Conservation (phyloP, 2,329 filamentous ascomycete genomes). For the Nemania diffusa region DNA sequence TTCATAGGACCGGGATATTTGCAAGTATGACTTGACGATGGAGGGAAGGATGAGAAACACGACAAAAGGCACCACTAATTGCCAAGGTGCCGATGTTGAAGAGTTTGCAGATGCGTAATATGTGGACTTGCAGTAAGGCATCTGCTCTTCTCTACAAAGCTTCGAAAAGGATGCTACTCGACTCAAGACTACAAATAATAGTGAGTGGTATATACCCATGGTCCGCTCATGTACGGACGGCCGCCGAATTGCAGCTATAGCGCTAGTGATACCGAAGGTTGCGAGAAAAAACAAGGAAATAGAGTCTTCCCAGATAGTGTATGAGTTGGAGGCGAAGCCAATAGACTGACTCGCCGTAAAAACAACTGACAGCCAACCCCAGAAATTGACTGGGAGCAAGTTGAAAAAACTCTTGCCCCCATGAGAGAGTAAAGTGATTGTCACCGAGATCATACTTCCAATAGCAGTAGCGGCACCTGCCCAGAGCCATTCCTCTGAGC, state of each 20-base stretch:
- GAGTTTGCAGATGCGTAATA: slow-evolving; percentile 94
- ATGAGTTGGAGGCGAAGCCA: slow-evolving; percentile 97
- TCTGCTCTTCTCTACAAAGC: slow-evolving; percentile 96
- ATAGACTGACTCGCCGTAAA: slow-evolving; percentile 89
- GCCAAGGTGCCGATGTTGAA: slow-evolving; percentile 92
- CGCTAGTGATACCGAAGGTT: slow-evolving; percentile 83
- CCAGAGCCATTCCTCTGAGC: slow-evolving; percentile 54
- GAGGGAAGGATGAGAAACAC: slow-evolving; percentile 77
- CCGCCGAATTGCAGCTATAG: slow-evolving; percentile 79
- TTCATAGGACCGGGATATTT: slow-evolving; percentile 85
- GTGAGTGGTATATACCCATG: slow-evolving; percentile 84
- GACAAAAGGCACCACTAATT: slow-evolving; percentile 81
- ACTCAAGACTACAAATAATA: slow-evolving; percentile 82
- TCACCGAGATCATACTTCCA: slow-evolving; percentile 56
- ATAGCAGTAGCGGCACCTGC: slow-evolving; percentile 57
- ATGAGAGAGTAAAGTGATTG: slow-evolving; percentile 55
- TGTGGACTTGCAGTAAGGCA: slow-evolving; percentile 94
- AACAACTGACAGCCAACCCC: slow-evolving; percentile 86
- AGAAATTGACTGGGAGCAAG: slow-evolving; percentile 77
- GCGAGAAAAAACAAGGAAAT: slow-evolving; percentile 91
- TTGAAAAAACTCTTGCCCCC: slow-evolving; percentile 58
- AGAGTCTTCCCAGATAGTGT: slow-evolving; percentile 98
- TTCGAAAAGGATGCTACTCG: slow-evolving; percentile 87
- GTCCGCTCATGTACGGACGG: slow-evolving; percentile 73
- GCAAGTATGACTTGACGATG: slow-evolving; percentile 82